phyloP scores from a whole-genome alignment of 2,329 filamentous ascomycete species.

The Nemania diffusa region DNA sequence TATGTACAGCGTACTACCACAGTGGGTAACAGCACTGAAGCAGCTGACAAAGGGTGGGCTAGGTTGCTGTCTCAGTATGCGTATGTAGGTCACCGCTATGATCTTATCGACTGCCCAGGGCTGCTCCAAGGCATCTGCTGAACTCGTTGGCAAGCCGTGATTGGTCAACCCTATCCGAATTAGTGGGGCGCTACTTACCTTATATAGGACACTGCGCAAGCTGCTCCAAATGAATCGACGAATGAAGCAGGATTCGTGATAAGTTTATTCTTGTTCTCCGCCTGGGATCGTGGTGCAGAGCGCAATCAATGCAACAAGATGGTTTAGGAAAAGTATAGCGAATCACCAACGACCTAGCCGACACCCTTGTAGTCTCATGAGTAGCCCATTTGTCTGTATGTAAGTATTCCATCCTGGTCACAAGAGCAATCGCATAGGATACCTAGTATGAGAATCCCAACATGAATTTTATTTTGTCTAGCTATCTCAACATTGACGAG shows the following conservation, averaged over 20 bases:
- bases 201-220: background rate
- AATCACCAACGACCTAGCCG: background rate
- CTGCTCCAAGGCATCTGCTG: slow-evolving; percentile 9
- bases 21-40: background rate
- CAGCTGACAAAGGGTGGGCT: slow-evolving; percentile 17
- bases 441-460: background rate
- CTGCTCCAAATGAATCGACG: background rate
- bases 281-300: background rate
- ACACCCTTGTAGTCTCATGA: background rate
- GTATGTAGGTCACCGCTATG: slow-evolving; percentile 8
- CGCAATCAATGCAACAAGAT: background rate
- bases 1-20: background rate
- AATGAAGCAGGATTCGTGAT: background rate
- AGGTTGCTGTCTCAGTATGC: slow-evolving; percentile 2
- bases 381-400: background rate
- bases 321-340: background rate
- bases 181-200: background rate
- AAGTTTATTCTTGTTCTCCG: background rate
- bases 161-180: slow-evolving; percentile 20
- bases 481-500: background rate
- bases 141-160: slow-evolving; percentile 29
- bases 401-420: background rate
- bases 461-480: background rate
- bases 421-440: background rate
- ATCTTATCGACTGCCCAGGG: background rate